Base-by-base conservation (phyloP, 2,329 filamentous ascomycete species). In the Sporothrix protearum region DNA sequence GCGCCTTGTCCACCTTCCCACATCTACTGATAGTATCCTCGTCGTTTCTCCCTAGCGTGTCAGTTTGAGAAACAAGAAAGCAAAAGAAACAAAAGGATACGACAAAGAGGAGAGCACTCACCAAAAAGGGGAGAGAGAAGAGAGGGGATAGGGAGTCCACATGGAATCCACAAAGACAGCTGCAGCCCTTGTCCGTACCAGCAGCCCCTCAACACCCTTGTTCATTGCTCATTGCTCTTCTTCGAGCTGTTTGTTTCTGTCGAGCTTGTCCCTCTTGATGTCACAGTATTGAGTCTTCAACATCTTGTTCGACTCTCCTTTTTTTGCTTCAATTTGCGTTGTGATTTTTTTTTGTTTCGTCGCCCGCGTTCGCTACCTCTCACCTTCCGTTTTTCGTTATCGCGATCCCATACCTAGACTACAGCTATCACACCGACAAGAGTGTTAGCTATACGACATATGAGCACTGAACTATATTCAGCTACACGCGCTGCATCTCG, bases 151-250 rank as follows among this genome's bases (percentile, higher is more conserved):
- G 30, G 57, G 49, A 68, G 66, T 47, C 67, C 69, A 55, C 69
- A 47, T 19, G 16, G 61, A 66, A 57, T 57, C 69, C 47, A 71
- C 47, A n/a, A 36, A 16, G 28, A 12, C 42, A 36, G 45, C 57
- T 49, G 36, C 39, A 25, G 39, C n/a, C 47, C 64, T 30, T 63
- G 33, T 22, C 30, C 33, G n/a, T 45, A 45, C 16, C 25, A 49
- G 45, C 45, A 30, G 63, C 57, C 57, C 57, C 57, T 61, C 64
- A 67, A 53, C 64, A 67, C 45, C 64, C 64, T 51, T n/a, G 64
- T 19, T 33, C 42, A 12, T 57, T 53, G 67, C 33, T 33, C 42
- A n/a, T 57, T 53, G 67, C 33, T 33, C 6, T 68, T 28, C 19
- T 22, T 22, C n/a, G 67, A 69, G 67, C 67, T 69, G 64, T 47